These are phyloP conservation scores for Diaporthe ilicicola DNA, from an alignment of 2,329 filamentous ascomycete species.

Conservation along the genomic window DNA sequence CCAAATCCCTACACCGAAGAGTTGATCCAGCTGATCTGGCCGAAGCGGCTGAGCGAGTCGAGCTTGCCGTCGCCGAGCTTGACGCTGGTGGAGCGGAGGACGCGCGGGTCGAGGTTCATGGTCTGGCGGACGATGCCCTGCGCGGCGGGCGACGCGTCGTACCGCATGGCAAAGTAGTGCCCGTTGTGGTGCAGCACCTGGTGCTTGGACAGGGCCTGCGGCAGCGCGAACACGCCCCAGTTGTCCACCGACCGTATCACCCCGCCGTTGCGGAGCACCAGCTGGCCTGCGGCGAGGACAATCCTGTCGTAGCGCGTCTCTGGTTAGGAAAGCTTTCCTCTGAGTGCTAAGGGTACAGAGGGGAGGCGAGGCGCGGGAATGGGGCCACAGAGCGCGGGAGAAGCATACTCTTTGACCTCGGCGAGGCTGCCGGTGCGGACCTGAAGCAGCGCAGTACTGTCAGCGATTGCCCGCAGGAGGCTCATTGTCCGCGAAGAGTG, in stretches of 20 bases:
- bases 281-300: conserved; percentile 82
- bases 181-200: conserved; percentile 85
- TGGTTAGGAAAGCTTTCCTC: not conserved
- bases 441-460: conserved; percentile 55
- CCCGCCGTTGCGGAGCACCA: conserved; percentile 84
- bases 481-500: not conserved
- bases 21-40: conserved; percentile 57
- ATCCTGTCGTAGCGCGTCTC: conserved; percentile 66
- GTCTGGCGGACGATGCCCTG: conserved; percentile 80
- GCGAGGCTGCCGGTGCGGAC: conserved; percentile 88
- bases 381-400: too few relatives aligned
- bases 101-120: conserved; percentile 84
- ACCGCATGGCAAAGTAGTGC: conserved; percentile 98
- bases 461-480: not conserved
- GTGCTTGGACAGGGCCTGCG: conserved; percentile 79
- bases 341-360: too few relatives aligned
- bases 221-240: conserved; percentile 93
- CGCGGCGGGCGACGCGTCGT: conserved; percentile 78
- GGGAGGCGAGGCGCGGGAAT: too few relatives aligned
- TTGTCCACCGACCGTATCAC: conserved; percentile 93
- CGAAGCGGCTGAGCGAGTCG: conserved; percentile 66
- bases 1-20: conserved; percentile 11
- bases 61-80: conserved; percentile 90
- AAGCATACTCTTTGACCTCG: conserved; percentile 91
- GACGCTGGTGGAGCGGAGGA: conserved; percentile 87